Base-by-base conservation (phyloP, 2,329 filamentous ascomycete species). In the Colletotrichum sp. region DNA sequence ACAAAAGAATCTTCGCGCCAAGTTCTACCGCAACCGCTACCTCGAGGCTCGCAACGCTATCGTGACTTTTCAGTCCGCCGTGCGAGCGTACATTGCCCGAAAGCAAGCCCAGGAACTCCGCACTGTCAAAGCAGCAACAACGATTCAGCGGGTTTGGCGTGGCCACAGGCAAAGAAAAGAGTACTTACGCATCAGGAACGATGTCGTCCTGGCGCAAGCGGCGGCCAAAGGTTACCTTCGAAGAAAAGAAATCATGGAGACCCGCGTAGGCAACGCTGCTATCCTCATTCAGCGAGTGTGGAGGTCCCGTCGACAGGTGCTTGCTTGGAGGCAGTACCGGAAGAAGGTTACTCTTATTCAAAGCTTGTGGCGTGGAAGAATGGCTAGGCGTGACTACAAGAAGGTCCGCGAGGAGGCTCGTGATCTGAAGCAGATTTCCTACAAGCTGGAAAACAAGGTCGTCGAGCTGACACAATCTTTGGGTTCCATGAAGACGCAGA, bases 391-490 rank as follows among this genome's bases (percentile, higher is more conserved):
- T 79, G 93, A 92, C 65, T 99, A 99, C 90, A 99, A 98, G 92
- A 92, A 89, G 80, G 88, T 98, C 77, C 95, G 97, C 80, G 96
- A 98, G 86, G 97, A 99, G 86, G 97, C 97, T 79, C 95, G 97
- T 83, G 98, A 99, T 88, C 92, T 99, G 84, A 99, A 99, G 90
- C 96, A 99, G 86, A 99, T 99, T 80, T 99, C 97, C 4, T 99
- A 99, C 90, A 99, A 98, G 89, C 89, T 99, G 81, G 97, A 99
- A 86, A 99, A 99, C 91, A 99, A 99, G 92, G 97, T 99, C 78
- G 95, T 99, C 78, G 97, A 99, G 88, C 91, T 99, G 82, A 99
- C 97, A 2, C 97, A 99, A 85, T 95, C 94, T 66, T 87, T 99
- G 80, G 96, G 97, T 79, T 93, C 95, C 12, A 94, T 98, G 90